Percentiles rank a stretch among this genome's conserved stretches.
These are phyloP conservation scores for Fusarium sambucinum DNA, from an alignment of 2,329 filamentous ascomycete genomes.

Conservation along the genomic window DNA sequence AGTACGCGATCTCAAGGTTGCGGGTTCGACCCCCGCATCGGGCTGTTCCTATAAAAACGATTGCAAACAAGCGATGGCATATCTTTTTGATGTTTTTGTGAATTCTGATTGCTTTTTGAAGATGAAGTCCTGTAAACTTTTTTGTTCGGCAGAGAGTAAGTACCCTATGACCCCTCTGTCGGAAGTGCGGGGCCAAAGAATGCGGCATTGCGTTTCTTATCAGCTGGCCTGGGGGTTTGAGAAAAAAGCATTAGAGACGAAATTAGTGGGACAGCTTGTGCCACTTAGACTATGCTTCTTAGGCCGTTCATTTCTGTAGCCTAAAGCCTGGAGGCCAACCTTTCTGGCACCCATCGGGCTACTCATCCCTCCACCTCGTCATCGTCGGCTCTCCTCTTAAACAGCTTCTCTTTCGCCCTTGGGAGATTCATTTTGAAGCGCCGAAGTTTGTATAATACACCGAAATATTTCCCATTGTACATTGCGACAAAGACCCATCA, in stretches of 20 bases:
- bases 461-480: fast-evolving
- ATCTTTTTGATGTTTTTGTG: not conserved
- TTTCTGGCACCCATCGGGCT: too few relatives aligned
- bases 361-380: slow-evolving; percentile 3
- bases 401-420: not conserved
- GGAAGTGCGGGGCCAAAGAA: slow-evolving; percentile 24
- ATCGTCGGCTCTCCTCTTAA: not conserved
- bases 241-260: too few relatives aligned
- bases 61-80: slow-evolving; percentile 5
- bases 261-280: too few relatives aligned
- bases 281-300: too few relatives aligned
- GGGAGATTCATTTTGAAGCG: not conserved
- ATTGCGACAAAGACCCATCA: not conserved
- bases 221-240: not conserved
- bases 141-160: not conserved
- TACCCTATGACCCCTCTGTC: slow-evolving; percentile 4
- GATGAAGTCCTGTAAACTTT: not conserved
- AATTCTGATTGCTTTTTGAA: not conserved
- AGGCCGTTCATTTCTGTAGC: too few relatives aligned
- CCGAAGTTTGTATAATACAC: not conserved
- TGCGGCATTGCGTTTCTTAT: slow-evolving; percentile 12
- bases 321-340: too few relatives aligned
- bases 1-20: slow-evolving; percentile 64
- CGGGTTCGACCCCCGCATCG: slow-evolving; percentile 64
- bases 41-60: slow-evolving; percentile 47